Evolutionary conservation across 1,284 basidiomycete genomes (phyloP).

Genomic region (Rhodotorula sp.): DNA sequence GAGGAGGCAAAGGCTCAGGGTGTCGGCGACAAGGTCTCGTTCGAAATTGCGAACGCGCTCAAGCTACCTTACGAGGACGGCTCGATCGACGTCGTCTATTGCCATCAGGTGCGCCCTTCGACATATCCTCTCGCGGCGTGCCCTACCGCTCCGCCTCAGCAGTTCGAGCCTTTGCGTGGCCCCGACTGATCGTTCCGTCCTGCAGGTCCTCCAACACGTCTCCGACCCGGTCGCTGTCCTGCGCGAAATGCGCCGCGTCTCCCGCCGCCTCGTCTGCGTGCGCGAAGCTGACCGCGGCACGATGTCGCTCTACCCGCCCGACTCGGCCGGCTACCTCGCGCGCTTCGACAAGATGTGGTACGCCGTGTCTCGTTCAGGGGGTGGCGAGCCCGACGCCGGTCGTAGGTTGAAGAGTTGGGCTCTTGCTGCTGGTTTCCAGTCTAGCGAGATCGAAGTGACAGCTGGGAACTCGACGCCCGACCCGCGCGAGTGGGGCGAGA

Average conservation of each 20-base stretch:
- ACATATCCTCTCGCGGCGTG: not conserved
- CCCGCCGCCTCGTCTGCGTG: conserved; percentile 51
- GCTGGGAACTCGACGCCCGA: conserved; percentile 2
- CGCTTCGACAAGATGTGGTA: conserved; percentile 23
- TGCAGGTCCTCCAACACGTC: conserved; percentile 53
- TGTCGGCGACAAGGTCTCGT: conserved; percentile 22
- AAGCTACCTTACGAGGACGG: conserved; percentile 28
- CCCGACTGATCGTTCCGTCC: too few relatives aligned
- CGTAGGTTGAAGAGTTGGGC: conserved; percentile 18
- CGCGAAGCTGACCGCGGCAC: conserved; percentile 50
- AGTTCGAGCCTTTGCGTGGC: too few relatives aligned
- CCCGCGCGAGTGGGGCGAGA: conserved; percentile 22
- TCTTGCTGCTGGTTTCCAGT: conserved; percentile 22
- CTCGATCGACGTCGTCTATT: conserved; percentile 54
- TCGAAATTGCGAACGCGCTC: conserved; percentile 31
- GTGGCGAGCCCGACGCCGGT: conserved; percentile 32
- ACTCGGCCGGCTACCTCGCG: not conserved
- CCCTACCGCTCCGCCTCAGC: too few relatives aligned
- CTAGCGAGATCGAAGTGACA: conserved; percentile 4
- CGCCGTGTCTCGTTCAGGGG: conserved; percentile 13
- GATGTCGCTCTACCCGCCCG: not conserved
- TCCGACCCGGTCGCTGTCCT: conserved; percentile 51
- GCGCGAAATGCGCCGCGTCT: conserved; percentile 54
- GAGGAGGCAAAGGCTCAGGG: not conserved
- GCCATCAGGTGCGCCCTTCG: conserved; percentile 47